Evolutionary conservation across 495 filamentous ascomycete genomes (phyloP), one percentile per base, ranked within the genome.

Genomic region (Penicillium goetzii): DNA sequence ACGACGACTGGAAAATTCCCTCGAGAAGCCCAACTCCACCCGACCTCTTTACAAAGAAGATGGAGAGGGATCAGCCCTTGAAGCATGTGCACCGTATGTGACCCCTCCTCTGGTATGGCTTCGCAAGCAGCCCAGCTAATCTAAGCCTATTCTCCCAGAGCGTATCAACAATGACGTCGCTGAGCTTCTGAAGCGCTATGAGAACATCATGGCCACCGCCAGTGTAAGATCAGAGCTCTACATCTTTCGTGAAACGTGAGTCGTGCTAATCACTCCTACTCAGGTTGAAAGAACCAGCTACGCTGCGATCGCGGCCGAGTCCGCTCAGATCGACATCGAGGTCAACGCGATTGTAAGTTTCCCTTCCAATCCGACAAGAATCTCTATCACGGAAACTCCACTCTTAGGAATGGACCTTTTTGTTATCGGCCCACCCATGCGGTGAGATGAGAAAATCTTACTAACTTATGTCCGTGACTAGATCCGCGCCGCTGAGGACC

Each of bases 401-500:
- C 23, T 32, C 5, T 32, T 8, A 7, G 30, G 5, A 33, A 33
- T 45, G 41, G 21, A 15, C 33, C 38, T 11, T 30, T 15, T 4
- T 51, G 47, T 11, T 21, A 15, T 9, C 3, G 12, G 47, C 47
- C 8, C 15, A 17, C 47, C 8, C 15, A 17, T 17, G 25, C 4
- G n/a, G 14, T 11, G 25, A 8, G 25, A 30, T 17, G 25, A 23
- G 19, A 3, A 47, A 3, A 4, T 5, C 9, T 21, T 4, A 23
- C 52, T 55, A n/a, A 55, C 32, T 0, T 21, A 2, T 19, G 14
- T 55, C 25, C n/a, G 8, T 9, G n/a, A 21, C 19, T 12, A 90
- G 88, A 80, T 89, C 67, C 85, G 85, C 49, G 82, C 86, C 14
- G 84, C 84, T 11, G 89, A 92, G 73, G 88, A 92, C 56, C 72